Conservation (phyloP, 2,329 filamentous ascomycete species). For the Pseudonectria buxi region DNA sequence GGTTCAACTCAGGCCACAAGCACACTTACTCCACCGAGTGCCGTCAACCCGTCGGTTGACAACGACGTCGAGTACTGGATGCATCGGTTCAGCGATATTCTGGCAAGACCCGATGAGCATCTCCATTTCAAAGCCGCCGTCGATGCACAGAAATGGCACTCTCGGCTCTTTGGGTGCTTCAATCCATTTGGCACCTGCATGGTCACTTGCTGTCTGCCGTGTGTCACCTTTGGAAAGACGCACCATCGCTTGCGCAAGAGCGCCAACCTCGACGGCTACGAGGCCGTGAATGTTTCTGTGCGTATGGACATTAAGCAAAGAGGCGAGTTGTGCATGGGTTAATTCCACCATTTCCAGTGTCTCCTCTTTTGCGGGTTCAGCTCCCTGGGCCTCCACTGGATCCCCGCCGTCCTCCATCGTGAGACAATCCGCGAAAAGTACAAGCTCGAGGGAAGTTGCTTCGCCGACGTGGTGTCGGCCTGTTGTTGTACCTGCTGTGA, state of each 20-base stretch:
- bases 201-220: constrained; percentile 40
- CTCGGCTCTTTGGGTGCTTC: constrained; percentile 38
- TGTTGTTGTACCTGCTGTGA: constrained; percentile 41
- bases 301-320: too few relatives aligned
- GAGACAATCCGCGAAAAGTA: constrained; percentile 38
- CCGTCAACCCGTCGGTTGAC: too few relatives aligned
- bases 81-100: constrained; percentile 35
- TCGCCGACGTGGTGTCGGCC: constrained; percentile 34
- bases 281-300: constrained; percentile 41
- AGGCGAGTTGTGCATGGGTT: not conserved
- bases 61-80: constrained; percentile 40
- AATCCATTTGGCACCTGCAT: constrained; percentile 37
- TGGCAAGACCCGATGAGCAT: constrained; percentile 35
- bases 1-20: too few relatives aligned
- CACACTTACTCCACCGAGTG: too few relatives aligned
- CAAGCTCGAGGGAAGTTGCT: constrained; percentile 37
- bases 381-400: constrained; percentile 35
- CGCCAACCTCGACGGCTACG: constrained; percentile 34
- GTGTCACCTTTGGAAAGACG: constrained; percentile 43
- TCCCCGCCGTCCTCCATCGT: constrained; percentile 39
- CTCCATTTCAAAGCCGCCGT: constrained; percentile 36
- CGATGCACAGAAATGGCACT: constrained; percentile 31
- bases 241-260: constrained; percentile 38
- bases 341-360: constrained; percentile 26
- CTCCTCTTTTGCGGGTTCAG: constrained; percentile 35